Evolutionary conservation across 2,329 filamentous ascomycete genomes (phyloP).

Genomic region (Helicocarpus griseus): DNA sequence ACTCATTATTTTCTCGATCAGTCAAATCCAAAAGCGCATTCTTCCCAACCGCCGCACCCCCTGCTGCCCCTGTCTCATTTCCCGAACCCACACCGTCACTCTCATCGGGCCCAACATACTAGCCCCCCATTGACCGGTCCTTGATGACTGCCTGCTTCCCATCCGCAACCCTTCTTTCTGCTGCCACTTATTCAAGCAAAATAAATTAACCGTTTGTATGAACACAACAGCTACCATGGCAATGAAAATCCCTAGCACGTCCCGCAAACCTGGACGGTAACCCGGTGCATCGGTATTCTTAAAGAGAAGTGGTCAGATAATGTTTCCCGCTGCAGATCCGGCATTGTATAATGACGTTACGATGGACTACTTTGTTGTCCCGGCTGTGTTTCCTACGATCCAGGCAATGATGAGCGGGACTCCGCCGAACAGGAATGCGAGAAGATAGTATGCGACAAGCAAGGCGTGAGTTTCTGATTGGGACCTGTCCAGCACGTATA

Average conservation of each 20-base stretch:
- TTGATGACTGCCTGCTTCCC: constrained; percentile 52
- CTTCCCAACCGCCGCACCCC: too few species aligned
- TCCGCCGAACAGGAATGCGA: constrained; percentile 56
- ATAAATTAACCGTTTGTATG: constrained; percentile 46
- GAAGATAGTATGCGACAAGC: constrained; percentile 54
- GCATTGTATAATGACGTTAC: constrained; percentile 57
- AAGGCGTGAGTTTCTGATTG: constrained; percentile 36
- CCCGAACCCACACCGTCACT: constrained; percentile 12
- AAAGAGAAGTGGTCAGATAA: constrained; percentile 58
- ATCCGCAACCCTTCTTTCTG: constrained; percentile 44
- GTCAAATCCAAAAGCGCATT: constrained; percentile 52
- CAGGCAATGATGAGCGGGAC: constrained; percentile 59
- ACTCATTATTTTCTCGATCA: constrained; percentile 58
- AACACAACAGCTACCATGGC: constrained; percentile 44
- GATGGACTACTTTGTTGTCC: constrained; percentile 57
- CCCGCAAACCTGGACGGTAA: constrained; percentile 49
- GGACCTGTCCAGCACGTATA: constrained; percentile 5
- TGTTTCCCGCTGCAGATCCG: constrained; percentile 53
- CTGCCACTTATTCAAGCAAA: constrained; percentile 46
- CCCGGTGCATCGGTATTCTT: constrained; percentile 46
- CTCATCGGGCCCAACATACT: constrained; percentile 34
- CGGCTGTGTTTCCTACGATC: constrained; percentile 60
- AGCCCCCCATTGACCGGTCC: constrained; percentile 52
- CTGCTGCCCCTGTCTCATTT: background rate
- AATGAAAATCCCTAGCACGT: constrained; percentile 37